Evolutionary conservation across 106 monocot genomes (phyloP).

Genomic region (Acanthochlamys bracteata): DNA sequence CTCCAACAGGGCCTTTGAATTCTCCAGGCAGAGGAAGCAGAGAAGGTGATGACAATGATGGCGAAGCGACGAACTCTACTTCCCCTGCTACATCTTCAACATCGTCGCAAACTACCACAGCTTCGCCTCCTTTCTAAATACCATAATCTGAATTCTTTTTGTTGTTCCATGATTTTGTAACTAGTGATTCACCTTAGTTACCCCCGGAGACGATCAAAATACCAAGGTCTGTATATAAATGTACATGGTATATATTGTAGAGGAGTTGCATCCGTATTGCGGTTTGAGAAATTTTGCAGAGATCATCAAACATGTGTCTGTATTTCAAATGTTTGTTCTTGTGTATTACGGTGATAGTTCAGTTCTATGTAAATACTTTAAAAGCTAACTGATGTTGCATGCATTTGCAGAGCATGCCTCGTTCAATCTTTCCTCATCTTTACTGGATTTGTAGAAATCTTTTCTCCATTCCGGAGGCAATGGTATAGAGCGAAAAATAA

Average conservation of each 20-base stretch:
- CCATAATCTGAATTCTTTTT: background rate
- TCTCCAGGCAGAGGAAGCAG: background rate
- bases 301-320: too few species aligned
- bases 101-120: constrained; percentile 12
- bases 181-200: background rate
- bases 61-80: background rate
- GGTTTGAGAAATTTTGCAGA: too few species aligned
- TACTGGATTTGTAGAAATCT: too few species aligned
- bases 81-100: constrained; percentile 3
- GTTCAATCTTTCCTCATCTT: too few species aligned
- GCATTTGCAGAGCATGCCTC: too few species aligned
- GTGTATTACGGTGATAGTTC: too few species aligned
- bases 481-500: too few species aligned
- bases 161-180: background rate
- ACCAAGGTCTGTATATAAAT: background rate
- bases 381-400: too few species aligned
- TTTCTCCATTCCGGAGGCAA: too few species aligned
- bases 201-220: background rate
- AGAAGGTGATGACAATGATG: background rate
- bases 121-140: constrained; percentile 6
- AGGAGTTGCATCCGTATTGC: too few species aligned
- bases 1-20: background rate
- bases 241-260: background rate
- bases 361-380: too few species aligned
- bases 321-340: too few species aligned